phyloP scores from a whole-genome alignment of 495 filamentous ascomycete genomes.

The Penicillium coffeae region DNA sequence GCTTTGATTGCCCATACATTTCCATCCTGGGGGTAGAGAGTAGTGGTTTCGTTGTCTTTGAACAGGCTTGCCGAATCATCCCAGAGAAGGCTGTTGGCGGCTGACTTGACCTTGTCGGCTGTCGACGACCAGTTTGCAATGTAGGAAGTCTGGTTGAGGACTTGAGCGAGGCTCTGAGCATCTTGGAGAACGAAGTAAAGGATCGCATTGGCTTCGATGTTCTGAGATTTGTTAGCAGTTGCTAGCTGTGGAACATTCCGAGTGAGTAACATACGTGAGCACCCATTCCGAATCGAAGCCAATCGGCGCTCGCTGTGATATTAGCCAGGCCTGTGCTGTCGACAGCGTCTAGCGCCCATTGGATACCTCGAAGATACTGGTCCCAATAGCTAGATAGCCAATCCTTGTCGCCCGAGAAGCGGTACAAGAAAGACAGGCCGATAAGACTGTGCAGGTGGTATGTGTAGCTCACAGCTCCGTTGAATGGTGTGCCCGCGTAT shows the following conservation, averaged over 20 bases:
- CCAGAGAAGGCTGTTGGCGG: constrained; percentile 33
- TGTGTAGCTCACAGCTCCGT: constrained; percentile 44
- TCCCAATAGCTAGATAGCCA: constrained; percentile 46
- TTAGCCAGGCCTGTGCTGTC: constrained; percentile 45
- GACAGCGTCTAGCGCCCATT: constrained; percentile 43
- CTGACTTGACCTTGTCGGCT: constrained; percentile 21
- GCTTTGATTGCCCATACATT: constrained; percentile 43
- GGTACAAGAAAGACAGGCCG: constrained; percentile 50
- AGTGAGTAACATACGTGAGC: constrained; percentile 21
- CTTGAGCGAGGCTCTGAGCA: constrained; percentile 21
- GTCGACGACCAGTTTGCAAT: constrained; percentile 14
- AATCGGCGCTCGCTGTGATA: constrained; percentile 48
- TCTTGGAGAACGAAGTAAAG: constrained; percentile 31
- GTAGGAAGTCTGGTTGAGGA: constrained; percentile 17
- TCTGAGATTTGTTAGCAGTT: constrained; percentile 3
- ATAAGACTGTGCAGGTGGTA: constrained; percentile 58
- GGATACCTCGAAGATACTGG: constrained; percentile 43
- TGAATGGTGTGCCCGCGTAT: constrained; percentile 49
- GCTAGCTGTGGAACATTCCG: background rate
- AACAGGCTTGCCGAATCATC: constrained; percentile 22
- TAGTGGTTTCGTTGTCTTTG: constrained; percentile 34
- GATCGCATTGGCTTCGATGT: constrained; percentile 35
- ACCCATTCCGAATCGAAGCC: constrained; percentile 39
- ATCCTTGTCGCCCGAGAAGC: constrained; percentile 45
- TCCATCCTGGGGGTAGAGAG: constrained; percentile 46